Evolutionary conservation across 2,329 filamentous ascomycete genomes (phyloP).

Genomic region (Graphilbum fragrans): DNA sequence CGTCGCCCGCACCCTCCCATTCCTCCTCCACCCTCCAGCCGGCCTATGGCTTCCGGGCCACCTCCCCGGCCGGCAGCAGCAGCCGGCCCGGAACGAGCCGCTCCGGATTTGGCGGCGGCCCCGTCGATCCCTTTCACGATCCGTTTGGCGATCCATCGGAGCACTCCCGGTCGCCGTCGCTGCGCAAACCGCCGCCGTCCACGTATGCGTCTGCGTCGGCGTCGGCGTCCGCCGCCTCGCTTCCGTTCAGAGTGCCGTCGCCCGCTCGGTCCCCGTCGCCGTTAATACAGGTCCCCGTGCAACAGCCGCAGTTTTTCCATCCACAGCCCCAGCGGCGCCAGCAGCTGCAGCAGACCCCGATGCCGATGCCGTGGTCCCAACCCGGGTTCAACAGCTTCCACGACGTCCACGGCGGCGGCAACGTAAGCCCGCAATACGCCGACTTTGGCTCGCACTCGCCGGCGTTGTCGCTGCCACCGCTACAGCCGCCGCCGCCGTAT

Average conservation of each 20-base stretch:
- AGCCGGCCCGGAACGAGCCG: not conserved
- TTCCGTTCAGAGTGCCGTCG: no score
- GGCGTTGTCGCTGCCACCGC: not conserved
- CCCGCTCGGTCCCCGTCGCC: no score
- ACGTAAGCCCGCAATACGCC: no score
- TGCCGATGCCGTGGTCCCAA: not conserved
- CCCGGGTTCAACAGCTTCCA: not conserved
- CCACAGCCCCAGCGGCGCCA: not conserved
- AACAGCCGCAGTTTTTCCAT: not conserved
- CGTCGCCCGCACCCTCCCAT: not conserved
- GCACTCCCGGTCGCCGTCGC: not conserved
- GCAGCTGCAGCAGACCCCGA: not conserved
- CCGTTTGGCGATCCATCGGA: not conserved
- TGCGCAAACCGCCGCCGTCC: not conserved
- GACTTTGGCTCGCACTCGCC: no score
- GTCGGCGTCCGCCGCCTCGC: no score
- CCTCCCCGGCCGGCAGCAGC: no score
- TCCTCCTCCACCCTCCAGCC: not conserved
- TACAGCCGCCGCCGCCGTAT: not conserved
- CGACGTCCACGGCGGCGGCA: no score
- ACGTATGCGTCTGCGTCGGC: no score
- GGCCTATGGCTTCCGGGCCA: not conserved
- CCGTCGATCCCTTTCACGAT: not conserved
- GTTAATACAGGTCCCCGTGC: no score
- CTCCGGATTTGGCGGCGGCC: not conserved